A percentile compares a stretch with the other conserved stretches of the same genome.
These are phyloP conservation scores for Fraxinus sp. DNA, from an alignment of 305 asterid species.

Conservation along the genomic window DNA sequence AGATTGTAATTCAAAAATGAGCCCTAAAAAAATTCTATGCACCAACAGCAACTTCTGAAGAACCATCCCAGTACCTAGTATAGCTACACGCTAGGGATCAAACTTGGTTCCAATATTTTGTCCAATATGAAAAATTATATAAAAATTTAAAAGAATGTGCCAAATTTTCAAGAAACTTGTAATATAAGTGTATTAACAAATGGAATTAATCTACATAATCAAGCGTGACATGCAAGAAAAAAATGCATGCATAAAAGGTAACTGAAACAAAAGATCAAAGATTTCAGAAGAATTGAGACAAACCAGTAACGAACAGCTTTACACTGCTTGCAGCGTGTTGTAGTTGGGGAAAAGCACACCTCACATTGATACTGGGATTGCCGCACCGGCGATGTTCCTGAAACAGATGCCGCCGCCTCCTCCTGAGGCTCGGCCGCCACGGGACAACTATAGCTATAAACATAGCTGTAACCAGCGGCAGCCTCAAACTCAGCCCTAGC, in stretches of 20 bases:
- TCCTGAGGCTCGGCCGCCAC: constrained; percentile 20
- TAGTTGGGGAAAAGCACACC: constrained; percentile 57
- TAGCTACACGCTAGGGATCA: background rate
- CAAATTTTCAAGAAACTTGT: background rate
- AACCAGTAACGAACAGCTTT: constrained; percentile 83
- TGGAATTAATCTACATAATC: constrained; percentile 1
- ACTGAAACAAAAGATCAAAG: background rate
- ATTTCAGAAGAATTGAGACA: constrained; percentile 15
- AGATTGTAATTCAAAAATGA: background rate
- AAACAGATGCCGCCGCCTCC: constrained; percentile 9
- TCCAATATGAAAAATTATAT: background rate
- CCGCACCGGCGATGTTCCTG: constrained; percentile 27
- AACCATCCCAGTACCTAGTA: background rate
- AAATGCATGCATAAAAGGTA: constrained; percentile 2
- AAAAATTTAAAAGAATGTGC: background rate
- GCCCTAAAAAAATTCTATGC: background rate
- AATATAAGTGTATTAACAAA: background rate
- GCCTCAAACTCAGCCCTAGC: constrained; percentile 61
- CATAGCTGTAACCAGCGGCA: constrained; percentile 28
- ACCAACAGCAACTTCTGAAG: background rate
- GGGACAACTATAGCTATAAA: constrained; percentile 18
- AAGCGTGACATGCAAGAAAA: background rate
- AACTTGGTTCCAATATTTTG: background rate
- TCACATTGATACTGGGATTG: constrained; percentile 59
- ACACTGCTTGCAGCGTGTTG: constrained; percentile 69